A percentile compares a stretch with the other conserved stretches of the same genome.
These are phyloP conservation scores for Spathaspora passalidarum DNA, from an alignment of 805 yeast genomes.

Conservation along the genomic window DNA sequence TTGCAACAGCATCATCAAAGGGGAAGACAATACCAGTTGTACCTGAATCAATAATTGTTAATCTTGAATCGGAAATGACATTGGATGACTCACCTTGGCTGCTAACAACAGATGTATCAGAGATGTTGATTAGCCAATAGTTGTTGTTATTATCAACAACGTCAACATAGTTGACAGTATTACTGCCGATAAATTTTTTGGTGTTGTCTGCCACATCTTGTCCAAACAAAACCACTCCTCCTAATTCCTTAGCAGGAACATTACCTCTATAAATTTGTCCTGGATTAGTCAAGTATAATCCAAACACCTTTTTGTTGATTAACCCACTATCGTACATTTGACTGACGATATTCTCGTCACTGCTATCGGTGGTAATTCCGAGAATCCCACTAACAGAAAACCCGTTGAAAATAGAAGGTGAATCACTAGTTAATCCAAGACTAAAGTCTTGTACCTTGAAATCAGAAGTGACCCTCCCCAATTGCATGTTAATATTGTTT, in stretches of 20 bases:
- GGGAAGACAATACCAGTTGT: conserved; percentile 62
- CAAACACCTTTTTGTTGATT: conserved; percentile 40
- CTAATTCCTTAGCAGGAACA: conserved; percentile 12
- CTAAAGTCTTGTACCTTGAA: conserved; percentile 36
- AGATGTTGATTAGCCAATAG: conserved; percentile 53
- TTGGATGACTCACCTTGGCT: conserved; percentile 6
- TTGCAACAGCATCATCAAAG: conserved; percentile 47
- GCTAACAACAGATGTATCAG: conserved; percentile 19
- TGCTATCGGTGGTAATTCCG: conserved; percentile 51
- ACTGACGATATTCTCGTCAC: conserved; percentile 39
- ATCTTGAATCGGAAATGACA: conserved; percentile 22
- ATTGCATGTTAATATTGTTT: conserved; percentile 20
- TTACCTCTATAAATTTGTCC: conserved; percentile 7
- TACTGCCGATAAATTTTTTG: conserved; percentile 16
- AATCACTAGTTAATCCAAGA: conserved; percentile 53
- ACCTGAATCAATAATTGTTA: conserved; percentile 61
- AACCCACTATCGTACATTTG: conserved; percentile 32
- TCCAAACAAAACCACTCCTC: conserved; percentile 27
- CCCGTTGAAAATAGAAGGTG: conserved; percentile 50
- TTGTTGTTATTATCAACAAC: conserved; percentile 29
- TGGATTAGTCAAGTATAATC: conserved; percentile 15
- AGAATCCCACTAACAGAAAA: conserved; percentile 59
- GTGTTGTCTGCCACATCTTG: conserved; percentile 13
- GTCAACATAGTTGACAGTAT: conserved; percentile 39
- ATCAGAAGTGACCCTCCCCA: conserved; percentile 27